Percentiles rank a stretch among this genome's conserved stretches.
phyloP scores from a whole-genome alignment of 2,329 filamentous ascomycete genomes.

The Exophiala mesophila region DNA sequence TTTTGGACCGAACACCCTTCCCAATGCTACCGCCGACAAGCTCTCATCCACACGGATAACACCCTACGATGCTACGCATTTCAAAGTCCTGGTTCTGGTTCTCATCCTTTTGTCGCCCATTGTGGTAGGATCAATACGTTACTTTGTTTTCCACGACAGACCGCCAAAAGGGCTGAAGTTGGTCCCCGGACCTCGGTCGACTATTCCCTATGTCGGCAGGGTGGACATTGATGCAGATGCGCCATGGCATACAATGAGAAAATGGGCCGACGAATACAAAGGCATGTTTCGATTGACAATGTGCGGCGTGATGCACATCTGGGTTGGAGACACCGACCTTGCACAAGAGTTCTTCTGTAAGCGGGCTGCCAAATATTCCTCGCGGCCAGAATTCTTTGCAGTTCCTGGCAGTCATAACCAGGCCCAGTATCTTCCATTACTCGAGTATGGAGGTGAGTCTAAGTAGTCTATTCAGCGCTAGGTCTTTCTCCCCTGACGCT shows the following conservation, averaged over 20 bases:
- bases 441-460: constrained; percentile 16
- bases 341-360: constrained; percentile 20
- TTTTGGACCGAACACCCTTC: not conserved
- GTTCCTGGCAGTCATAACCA: constrained; percentile 13
- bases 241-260: constrained; percentile 18
- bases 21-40: not conserved
- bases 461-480: no score
- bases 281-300: constrained; percentile 16
- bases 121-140: constrained; percentile 35
- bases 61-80: not conserved
- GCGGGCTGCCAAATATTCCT: constrained; percentile 18
- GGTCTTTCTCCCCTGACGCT: no score
- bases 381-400: constrained; percentile 14
- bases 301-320: constrained; percentile 20
- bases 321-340: constrained; percentile 15
- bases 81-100: constrained; percentile 2
- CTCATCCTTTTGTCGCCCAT: constrained; percentile 1
- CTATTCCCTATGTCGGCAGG: constrained; percentile 18
- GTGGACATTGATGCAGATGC: constrained; percentile 15
- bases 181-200: constrained; percentile 10
- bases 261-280: constrained; percentile 17
- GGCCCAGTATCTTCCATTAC: constrained; percentile 15
- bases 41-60: not conserved
- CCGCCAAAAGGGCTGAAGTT: constrained; percentile 14
- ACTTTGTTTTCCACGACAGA: constrained; percentile 14